These are phyloP conservation scores for Barbarea vulgaris DNA, from an alignment of 345 rosid genomes.

Conservation along the genomic window DNA sequence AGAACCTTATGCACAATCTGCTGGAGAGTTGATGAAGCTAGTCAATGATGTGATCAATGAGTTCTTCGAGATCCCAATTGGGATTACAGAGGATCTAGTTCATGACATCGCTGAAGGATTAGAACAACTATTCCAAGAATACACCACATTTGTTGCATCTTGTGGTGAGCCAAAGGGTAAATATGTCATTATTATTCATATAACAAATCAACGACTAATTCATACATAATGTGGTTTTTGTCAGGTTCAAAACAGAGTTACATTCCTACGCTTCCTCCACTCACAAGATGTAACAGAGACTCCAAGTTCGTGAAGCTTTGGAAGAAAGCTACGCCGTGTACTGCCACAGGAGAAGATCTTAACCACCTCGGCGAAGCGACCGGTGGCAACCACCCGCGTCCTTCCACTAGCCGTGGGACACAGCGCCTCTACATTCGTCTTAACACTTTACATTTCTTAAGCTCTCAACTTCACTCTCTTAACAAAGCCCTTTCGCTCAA, in stretches of 20 bases:
- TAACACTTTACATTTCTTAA: conserved; percentile 80
- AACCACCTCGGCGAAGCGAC: conserved; percentile 6
- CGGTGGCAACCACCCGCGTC: conserved; percentile 66
- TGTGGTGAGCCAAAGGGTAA: conserved; percentile 59
- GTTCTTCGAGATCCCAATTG: conserved; percentile 83
- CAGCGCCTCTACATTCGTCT: conserved; percentile 89
- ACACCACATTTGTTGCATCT: conserved; percentile 67
- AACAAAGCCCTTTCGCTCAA: conserved; percentile 78
- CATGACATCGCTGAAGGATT: conserved; percentile 73
- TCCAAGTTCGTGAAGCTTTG: conserved; percentile 65
- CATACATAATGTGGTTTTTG: neutral
- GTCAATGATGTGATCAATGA: conserved; percentile 66
- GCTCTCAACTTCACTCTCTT: conserved; percentile 72
- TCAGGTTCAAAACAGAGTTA: conserved; percentile 80
- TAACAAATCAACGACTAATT: neutral
- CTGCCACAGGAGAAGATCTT: conserved; percentile 41
- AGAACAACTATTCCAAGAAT: conserved; percentile 65
- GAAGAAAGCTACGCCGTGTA: conserved; percentile 72
- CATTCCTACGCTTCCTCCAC: conserved; percentile 78
- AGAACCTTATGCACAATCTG: conserved; percentile 83
- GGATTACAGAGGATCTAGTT: conserved; percentile 71
- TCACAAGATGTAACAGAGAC: conserved; percentile 78
- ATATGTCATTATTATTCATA: neutral
- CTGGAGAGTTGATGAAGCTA: conserved; percentile 62
- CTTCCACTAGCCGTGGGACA: conserved; percentile 88